phyloP scores from a whole-genome alignment of 257 asterid species.

The Scutellaria baicalensis region DNA sequence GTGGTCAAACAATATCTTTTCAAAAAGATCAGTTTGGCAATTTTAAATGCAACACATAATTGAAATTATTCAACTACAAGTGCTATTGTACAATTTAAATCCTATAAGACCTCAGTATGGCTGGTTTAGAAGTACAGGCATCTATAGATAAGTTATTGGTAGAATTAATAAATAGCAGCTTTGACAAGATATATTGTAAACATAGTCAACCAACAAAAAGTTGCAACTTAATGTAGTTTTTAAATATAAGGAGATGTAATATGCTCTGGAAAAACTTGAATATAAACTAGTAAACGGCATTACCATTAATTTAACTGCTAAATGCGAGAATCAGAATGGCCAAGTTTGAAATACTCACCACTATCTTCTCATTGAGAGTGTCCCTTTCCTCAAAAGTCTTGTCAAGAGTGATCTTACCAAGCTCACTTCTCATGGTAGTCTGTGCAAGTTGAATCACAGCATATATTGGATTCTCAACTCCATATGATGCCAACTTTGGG shows the following conservation, averaged over 20 bases:
- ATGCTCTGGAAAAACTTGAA: background rate
- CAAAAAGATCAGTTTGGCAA: background rate
- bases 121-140: background rate
- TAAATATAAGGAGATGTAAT: background rate
- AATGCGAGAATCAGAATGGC: background rate
- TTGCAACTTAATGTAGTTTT: background rate
- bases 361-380: slow-evolving; percentile 80
- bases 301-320: background rate
- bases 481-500: slow-evolving; percentile 90
- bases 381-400: slow-evolving; percentile 96
- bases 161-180: background rate
- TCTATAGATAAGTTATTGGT: background rate
- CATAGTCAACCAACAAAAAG: background rate
- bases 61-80: background rate
- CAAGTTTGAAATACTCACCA: slow-evolving; percentile 42
- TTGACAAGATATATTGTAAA: background rate
- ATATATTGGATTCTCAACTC: slow-evolving; percentile 80
- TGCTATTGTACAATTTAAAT: background rate
- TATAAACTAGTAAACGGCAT: background rate
- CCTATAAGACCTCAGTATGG: background rate
- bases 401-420: slow-evolving; percentile 90
- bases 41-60: background rate
- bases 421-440: slow-evolving; percentile 98
- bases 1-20: background rate
- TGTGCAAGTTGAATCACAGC: slow-evolving; percentile 92